These are phyloP conservation scores for Jamesozyma lodderae DNA, from an alignment of 805 yeast species.

Conservation along the genomic window DNA sequence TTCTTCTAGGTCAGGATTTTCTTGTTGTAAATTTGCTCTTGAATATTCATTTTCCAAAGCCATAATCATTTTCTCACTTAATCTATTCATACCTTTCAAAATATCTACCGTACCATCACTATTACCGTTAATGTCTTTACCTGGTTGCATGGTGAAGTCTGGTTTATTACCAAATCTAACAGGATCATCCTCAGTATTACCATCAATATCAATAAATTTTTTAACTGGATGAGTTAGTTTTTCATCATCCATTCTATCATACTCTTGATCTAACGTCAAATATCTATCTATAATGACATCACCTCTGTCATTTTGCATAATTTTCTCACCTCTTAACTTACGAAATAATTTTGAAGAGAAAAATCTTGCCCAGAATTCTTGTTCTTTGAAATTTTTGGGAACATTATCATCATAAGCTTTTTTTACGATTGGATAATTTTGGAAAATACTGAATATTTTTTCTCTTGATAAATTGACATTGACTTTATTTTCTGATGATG, in stretches of 20 bases:
- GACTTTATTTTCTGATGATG: slow-evolving; percentile 85
- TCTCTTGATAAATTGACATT: slow-evolving; percentile 89
- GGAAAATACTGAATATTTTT: slow-evolving; percentile 79
- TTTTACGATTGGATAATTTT: slow-evolving; percentile 86
- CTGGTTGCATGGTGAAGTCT: slow-evolving; percentile 76
- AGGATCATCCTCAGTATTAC: slow-evolving; percentile 74
- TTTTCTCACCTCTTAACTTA: slow-evolving; percentile 79
- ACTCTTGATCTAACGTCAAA: slow-evolving; percentile 58
- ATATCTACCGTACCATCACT: slow-evolving; percentile 62
- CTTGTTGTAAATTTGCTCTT: slow-evolving; percentile 29
- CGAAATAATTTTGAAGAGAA: slow-evolving; percentile 85
- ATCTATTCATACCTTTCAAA: slow-evolving; percentile 79
- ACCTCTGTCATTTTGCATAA: slow-evolving; percentile 66
- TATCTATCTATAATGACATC: slow-evolving; percentile 82
- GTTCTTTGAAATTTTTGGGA: slow-evolving; percentile 71
- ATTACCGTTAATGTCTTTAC: slow-evolving; percentile 39
- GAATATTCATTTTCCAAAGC: slow-evolving; percentile 39
- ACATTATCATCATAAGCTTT: slow-evolving; percentile 86
- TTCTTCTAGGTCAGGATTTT: slow-evolving; percentile 32
- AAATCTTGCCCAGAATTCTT: slow-evolving; percentile 93
- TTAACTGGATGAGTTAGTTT: slow-evolving; percentile 42
- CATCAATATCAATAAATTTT: slow-evolving; percentile 68
- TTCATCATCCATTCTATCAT: slow-evolving; percentile 37
- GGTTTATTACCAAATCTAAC: slow-evolving; percentile 71
- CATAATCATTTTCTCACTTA: slow-evolving; percentile 72